Evolutionary conservation across 257 asterid genomes (phyloP), one percentile per base, ranked within the genome.

Genomic region (Solanum tarijense): DNA sequence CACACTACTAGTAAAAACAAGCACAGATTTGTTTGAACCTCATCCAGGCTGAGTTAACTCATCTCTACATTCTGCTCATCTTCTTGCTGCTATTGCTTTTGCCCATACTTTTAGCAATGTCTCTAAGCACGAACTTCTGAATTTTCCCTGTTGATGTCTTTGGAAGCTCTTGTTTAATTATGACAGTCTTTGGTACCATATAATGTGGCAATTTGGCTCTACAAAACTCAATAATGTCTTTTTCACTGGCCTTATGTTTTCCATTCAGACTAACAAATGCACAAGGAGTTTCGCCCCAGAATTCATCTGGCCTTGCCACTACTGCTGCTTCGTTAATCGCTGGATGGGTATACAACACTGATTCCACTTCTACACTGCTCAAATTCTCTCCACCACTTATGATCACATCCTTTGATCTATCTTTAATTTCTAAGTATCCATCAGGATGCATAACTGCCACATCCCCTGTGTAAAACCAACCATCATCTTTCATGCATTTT

Each of bases 241-340:
- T 89, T 91, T 93, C 98, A 62, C 89, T 85, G 12, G 91, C 90
- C 88, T 87, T 93, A 13, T 92, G 88, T 55, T 73, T 88, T 27
- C 85, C 90, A 88, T 93, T 94, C 91, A 95, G 79, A 85, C 98
- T 95, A 87, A 94, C 84, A 52, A 95, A 95, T 16, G 98, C 98
- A 82, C 98, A 95, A 34, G 98, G 98, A 32, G 96, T 94, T 38
- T 95, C 98, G 0, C 98, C 96, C 98, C 98, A 95, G 69, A 91
- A 94, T 13, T 92, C 93, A 55, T 95, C 98, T 3, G 98, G 98
- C 81, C 94, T 75, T 31, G 96, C 98, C 91, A 94, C 98, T 84
- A 95, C 98, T 27, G 98, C 98, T 65, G 95, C 98, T 92, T 95
- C 98, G 38, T 93, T 93, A 88, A 95, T 93, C 36, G 96, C 94